Conservation (phyloP, 805 yeast species). For the Scheffersomyces spartinae region DNA sequence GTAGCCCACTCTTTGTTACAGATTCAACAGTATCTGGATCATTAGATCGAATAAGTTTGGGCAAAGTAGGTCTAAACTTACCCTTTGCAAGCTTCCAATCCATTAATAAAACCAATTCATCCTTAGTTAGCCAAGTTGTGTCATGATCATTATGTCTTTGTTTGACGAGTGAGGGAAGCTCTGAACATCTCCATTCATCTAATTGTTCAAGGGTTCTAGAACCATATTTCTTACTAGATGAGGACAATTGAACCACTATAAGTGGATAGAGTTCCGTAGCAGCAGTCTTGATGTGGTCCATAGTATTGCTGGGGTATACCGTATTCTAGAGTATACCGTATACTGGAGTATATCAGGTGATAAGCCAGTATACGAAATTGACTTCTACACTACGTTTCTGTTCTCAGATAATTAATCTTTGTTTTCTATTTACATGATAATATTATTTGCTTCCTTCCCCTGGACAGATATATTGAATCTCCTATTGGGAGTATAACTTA, state of each 20-base stretch:
- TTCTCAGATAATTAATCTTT: no score
- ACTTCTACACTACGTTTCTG: conserved; percentile 7
- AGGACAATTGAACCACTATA: conserved; percentile 17
- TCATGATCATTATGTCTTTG: conserved; percentile 9
- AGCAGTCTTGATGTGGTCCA: conserved; percentile 6
- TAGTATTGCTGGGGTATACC: background rate
- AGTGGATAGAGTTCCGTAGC: conserved; percentile 10
- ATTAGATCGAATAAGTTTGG: conserved; percentile 25
- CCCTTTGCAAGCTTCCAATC: conserved; percentile 30
- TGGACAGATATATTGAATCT: no score
- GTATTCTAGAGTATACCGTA: no score
- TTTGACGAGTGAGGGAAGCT: conserved; percentile 14
- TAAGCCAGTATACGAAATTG: background rate
- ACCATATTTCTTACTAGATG: no score
- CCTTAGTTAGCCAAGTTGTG: conserved; percentile 15
- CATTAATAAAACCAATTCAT: conserved; percentile 23
- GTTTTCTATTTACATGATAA: no score
- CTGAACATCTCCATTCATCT: conserved; percentile 18
- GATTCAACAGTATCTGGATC: conserved; percentile 12
- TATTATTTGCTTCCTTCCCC: no score
- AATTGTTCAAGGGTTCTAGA: conserved; percentile 16
- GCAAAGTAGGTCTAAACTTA: conserved; percentile 26
- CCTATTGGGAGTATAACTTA: conserved; percentile 35
- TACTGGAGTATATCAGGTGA: background rate
- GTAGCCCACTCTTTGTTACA: conserved; percentile 15